These are phyloP conservation scores for Xylariaceae sp. DNA, from an alignment of 2,329 filamentous ascomycete species.

Conservation along the genomic window DNA sequence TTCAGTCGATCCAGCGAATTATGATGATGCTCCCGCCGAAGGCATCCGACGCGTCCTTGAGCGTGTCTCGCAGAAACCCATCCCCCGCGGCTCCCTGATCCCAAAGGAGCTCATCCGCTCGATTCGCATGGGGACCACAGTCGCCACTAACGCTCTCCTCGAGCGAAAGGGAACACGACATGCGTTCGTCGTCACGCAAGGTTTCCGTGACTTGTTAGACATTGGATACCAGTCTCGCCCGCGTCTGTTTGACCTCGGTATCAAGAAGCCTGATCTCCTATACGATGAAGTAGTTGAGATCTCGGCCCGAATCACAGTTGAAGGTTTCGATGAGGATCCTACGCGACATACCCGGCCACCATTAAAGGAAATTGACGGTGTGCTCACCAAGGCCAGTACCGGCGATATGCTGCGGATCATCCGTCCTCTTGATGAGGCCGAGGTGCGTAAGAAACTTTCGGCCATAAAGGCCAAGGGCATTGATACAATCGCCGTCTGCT, in stretches of 20 bases:
- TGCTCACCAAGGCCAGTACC: slow-evolving; percentile 53
- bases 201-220: slow-evolving; percentile 81
- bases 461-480: slow-evolving; percentile 68
- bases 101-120: slow-evolving; percentile 86
- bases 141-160: slow-evolving; percentile 87
- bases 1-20: slow-evolving; percentile 89
- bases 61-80: slow-evolving; percentile 70
- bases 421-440: slow-evolving; percentile 55
- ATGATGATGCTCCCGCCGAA: slow-evolving; percentile 85
- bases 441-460: slow-evolving; percentile 60
- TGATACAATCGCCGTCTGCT: slow-evolving; percentile 79
- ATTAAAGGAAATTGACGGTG: slow-evolving; percentile 40
- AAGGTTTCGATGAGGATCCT: slow-evolving; percentile 90
- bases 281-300: slow-evolving; percentile 86
- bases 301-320: slow-evolving; percentile 84
- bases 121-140: slow-evolving; percentile 94
- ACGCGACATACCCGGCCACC: slow-evolving; percentile 42
- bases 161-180: slow-evolving; percentile 89
- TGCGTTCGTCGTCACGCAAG: slow-evolving; percentile 80
- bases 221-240: slow-evolving; percentile 91
- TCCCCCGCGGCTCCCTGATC: slow-evolving; percentile 74
- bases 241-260: slow-evolving; percentile 86
- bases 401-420: slow-evolving; percentile 74
- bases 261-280: slow-evolving; percentile 80
- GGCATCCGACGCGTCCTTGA: slow-evolving; percentile 84